Conservation (phyloP, 805 yeast genomes). For the Yarrowia sp. region DNA sequence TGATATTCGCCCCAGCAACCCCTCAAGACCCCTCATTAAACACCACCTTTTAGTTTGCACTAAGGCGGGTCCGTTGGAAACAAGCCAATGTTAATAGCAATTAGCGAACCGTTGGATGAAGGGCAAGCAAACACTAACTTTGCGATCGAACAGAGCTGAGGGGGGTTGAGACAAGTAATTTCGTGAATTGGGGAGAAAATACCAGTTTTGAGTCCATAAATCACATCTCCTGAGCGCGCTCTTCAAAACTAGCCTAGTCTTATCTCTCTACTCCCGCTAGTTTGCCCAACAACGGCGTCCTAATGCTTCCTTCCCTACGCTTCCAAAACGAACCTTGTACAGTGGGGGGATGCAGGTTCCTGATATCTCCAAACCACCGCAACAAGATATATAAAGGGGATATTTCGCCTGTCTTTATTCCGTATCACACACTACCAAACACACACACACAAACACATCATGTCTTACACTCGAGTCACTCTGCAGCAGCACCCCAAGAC, state of each 20-base stretch:
- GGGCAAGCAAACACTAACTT: conserved; percentile 24
- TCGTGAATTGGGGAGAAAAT: not conserved
- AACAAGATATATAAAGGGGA: conserved; percentile 6
- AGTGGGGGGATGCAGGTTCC: conserved; percentile 22
- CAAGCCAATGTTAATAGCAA: conserved; percentile 7
- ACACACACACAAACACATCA: conserved; percentile 6
- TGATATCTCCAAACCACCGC: not conserved
- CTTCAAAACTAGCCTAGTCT: too few species aligned
- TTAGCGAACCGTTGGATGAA: conserved; percentile 33
- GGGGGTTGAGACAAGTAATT: not conserved
- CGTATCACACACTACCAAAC: not conserved
- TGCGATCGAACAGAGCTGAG: not conserved
- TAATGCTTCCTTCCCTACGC: not conserved
- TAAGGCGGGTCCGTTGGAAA: conserved; percentile 27
- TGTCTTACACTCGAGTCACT: conserved; percentile 32
- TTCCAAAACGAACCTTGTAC: conserved; percentile 9
- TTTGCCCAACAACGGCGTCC: not conserved
- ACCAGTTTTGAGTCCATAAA: too few species aligned
- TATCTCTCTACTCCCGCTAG: not conserved
- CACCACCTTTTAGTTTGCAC: conserved; percentile 1
- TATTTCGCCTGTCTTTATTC: not conserved
- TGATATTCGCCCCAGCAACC: not conserved
- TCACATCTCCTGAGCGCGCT: too few species aligned
- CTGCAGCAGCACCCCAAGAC: conserved; percentile 28
- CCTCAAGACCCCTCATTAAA: not conserved